Evolutionary conservation across 108 stramenopile species (phyloP).

Genomic region (Fragilaria radians): DNA sequence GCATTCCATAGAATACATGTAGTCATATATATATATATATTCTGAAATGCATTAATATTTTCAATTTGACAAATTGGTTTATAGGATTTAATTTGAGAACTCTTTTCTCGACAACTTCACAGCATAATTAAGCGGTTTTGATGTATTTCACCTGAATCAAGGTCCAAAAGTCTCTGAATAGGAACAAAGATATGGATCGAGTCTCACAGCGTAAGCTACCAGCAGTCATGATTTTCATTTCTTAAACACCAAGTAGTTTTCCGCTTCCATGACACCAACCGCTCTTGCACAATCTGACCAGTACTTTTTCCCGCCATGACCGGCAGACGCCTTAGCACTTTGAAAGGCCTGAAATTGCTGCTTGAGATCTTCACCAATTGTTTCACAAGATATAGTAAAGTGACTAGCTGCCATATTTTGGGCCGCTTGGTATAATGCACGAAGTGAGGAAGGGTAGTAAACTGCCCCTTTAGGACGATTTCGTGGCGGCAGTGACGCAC

Average conservation of each 20-base stretch:
- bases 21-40: too few species aligned
- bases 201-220: too few species aligned
- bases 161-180: too few species aligned
- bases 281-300: constrained; percentile 49
- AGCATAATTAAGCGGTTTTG: too few species aligned
- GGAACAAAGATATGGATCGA: too few species aligned
- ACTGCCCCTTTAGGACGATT: constrained; percentile 62
- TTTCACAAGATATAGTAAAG: neutral
- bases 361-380: neutral
- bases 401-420: constrained; percentile 55
- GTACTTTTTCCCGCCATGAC: constrained; percentile 69
- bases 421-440: constrained; percentile 78
- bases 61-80: too few species aligned
- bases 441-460: constrained; percentile 63
- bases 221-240: too few species aligned
- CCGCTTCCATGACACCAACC: constrained; percentile 4
- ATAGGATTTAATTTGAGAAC: too few species aligned
- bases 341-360: constrained; percentile 1
- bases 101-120: too few species aligned
- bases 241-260: neutral
- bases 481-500: constrained; percentile 43
- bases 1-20: too few species aligned
- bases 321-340: constrained; percentile 34
- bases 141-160: too few species aligned
- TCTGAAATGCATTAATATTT: too few species aligned